Percentiles rank a stretch among this genome's conserved stretches.
phyloP scores from a whole-genome alignment of 2,329 filamentous ascomycete species.

The Trichoderma atrobrunneum region DNA sequence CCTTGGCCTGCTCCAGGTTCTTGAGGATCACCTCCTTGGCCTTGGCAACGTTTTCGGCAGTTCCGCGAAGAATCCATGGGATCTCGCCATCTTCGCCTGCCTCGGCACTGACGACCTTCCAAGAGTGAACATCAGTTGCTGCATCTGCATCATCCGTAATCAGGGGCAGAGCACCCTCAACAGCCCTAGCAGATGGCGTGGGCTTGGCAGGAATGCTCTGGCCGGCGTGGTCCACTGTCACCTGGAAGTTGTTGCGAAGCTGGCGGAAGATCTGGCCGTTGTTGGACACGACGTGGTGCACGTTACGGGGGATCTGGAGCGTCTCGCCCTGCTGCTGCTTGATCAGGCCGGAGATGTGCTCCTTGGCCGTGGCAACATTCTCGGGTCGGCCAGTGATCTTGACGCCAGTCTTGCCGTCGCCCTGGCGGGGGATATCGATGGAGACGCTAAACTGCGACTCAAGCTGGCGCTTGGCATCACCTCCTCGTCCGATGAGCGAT shows the following conservation, averaged over 20 bases:
- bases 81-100: slow-evolving; percentile 68
- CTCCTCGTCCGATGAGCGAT: slow-evolving; percentile 85
- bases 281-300: slow-evolving; percentile 83
- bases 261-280: slow-evolving; percentile 92
- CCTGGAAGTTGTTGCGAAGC: slow-evolving; percentile 78
- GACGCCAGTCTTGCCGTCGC: slow-evolving; percentile 76
- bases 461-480: slow-evolving; percentile 79
- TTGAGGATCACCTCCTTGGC: slow-evolving; percentile 72
- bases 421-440: slow-evolving; percentile 89
- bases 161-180: slow-evolving; percentile 69
- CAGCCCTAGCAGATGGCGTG: slow-evolving; percentile 51
- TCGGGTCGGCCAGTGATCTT: slow-evolving; percentile 78
- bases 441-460: slow-evolving; percentile 83
- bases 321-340: slow-evolving; percentile 89
- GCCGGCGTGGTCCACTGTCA: slow-evolving; percentile 88
- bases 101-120: slow-evolving; percentile 69
- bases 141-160: slow-evolving; percentile 82
- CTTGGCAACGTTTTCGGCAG: slow-evolving; percentile 74
- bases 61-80: slow-evolving; percentile 85
- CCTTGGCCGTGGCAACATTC: slow-evolving; percentile 81
- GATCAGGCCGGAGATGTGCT: slow-evolving; percentile 73
- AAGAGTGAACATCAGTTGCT: slow-evolving; percentile 69
- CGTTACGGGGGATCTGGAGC: slow-evolving; percentile 73
- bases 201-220: slow-evolving; percentile 72
- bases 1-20: slow-evolving; percentile 68